Percentiles rank a stretch among this genome's conserved stretches.
Evolutionary conservation across 2,329 filamentous ascomycete genomes (phyloP).

Genomic region (Ciborinia camelliae): DNA sequence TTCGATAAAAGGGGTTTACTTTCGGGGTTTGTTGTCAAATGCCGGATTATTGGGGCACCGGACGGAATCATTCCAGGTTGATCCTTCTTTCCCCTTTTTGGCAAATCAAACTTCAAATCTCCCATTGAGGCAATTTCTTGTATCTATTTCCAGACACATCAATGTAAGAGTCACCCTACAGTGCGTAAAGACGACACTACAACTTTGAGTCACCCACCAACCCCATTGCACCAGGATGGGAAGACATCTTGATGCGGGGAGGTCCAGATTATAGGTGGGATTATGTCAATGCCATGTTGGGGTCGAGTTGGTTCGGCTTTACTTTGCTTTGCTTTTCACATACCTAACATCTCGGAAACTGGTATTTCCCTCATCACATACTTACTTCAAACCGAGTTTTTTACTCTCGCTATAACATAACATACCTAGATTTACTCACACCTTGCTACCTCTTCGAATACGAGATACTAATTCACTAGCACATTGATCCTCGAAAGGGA

Average conservation of each 20-base stretch:
- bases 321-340: not conserved
- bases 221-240: not conserved
- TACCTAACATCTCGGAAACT: conserved; percentile 1
- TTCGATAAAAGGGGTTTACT: not conserved
- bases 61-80: not conserved
- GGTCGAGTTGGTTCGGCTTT: not conserved
- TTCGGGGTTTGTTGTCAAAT: not conserved
- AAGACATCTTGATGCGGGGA: not conserved
- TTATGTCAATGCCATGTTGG: not conserved
- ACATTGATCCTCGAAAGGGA: no score
- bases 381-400: no score
- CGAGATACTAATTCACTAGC: no score
- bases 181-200: not conserved
- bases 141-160: not conserved
- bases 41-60: not conserved
- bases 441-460: no score
- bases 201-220: no score
- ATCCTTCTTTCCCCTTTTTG: not conserved
- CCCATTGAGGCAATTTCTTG: not conserved
- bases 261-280: no score
- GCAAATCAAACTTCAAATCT: not conserved
- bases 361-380: not conserved
- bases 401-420: no score
- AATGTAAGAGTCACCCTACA: not conserved
- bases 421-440: no score